Conservation (phyloP, 345 rosid species). For the Laguncularia racemosa region DNA sequence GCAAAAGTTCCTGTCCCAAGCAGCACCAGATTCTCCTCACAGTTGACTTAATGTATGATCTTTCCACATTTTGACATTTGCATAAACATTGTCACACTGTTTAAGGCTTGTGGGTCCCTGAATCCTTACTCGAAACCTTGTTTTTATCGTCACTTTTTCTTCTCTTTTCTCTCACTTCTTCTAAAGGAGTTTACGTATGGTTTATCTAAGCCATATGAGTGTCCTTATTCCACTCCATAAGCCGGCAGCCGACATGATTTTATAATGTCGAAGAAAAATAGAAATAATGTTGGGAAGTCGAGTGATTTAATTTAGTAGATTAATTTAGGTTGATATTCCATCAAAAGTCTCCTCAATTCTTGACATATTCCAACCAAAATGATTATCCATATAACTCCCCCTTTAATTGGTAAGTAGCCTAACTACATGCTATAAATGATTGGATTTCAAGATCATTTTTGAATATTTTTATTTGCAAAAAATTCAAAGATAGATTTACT, state of each 20-base stretch:
- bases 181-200: neutral
- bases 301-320: no score
- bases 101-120: no score
- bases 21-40: conserved; percentile 16
- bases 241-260: conserved; percentile 30
- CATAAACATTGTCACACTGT: no score
- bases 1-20: conserved; percentile 6
- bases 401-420: neutral
- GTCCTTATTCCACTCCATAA: conserved; percentile 16
- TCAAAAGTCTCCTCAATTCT: neutral
- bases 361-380: neutral
- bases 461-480: no score
- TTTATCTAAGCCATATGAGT: conserved; percentile 8
- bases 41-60: conserved; percentile 5
- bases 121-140: no score
- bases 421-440: no score
- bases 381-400: neutral
- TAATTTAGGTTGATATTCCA: neutral
- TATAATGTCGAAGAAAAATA: neutral
- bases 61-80: no score
- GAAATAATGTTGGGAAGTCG: neutral
- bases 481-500: no score
- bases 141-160: neutral
- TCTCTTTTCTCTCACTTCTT: neutral
- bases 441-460: no score